Base-by-base conservation (phyloP, 805 yeast species). In the Maudiozyma turicensis region DNA sequence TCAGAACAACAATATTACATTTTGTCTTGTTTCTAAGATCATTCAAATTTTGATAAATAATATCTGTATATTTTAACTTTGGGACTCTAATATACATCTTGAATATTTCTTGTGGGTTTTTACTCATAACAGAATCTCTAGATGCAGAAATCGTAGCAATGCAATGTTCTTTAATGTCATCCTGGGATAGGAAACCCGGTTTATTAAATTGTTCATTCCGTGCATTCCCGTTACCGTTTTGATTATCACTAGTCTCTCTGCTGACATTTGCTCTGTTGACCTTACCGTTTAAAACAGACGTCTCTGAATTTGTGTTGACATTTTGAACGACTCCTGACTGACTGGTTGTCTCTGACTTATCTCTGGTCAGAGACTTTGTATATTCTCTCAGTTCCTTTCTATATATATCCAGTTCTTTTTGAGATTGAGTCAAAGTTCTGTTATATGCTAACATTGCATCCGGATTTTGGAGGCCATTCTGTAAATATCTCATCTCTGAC, bases 1-100 rank as follows among this genome's bases (percentile, higher is more conserved):
- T 60, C 41, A 66, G 40, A 10, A 66, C 58, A 2, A 66, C 66
- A 8, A 65, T 58, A 45, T 66, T 66, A 50, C 69, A 65, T 40
- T 60, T 63, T 8, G 67, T 63, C 47, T 58, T 58, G 5, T 60
- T 48, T 52, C 69, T 55, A 53, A 67, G 43, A 42, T 65, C 60
- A 55, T 58, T 53, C 50, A 65, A 46, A 53, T 53, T 58, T 49
- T 63, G 64, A 47, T 54, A 60, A 15, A 58, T 46, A 39, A 58
- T 47, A 41, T 63, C 66, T 9, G 56, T 49, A 43, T 62, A 66
- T 15, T 56, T 48, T 42, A 57, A 61, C n/a, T 60, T 58, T 5
- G 69, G 70, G 31, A 63, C 60, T 47, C 56, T 63, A 9, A 66
- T 54, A 46, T 64, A 66, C 5, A 58, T 54, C 31, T 63, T 66